Conservation (phyloP, 1,284 basidiomycete species). For the Ganoderma meredithae region DNA sequence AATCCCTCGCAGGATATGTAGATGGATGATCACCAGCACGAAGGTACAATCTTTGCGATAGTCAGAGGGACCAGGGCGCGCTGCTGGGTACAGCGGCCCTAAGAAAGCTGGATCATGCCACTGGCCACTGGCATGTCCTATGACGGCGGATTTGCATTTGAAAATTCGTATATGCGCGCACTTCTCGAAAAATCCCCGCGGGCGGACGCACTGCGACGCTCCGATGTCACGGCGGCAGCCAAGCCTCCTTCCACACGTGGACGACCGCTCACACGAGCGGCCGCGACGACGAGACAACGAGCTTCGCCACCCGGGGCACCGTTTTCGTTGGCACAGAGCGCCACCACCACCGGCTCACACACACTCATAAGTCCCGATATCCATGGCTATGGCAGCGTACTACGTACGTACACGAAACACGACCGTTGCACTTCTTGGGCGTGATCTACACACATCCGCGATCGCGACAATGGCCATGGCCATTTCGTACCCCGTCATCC, state of each 20-base stretch:
- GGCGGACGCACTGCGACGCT: not conserved
- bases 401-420: not conserved
- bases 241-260: not conserved
- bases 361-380: not conserved
- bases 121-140: not conserved
- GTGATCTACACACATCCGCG: not conserved
- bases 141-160: not conserved
- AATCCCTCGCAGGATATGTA: not conserved
- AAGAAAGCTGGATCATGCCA: not conserved
- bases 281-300: not conserved
- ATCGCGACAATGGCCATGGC: no score
- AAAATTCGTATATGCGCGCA: not conserved
- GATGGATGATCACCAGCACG: not conserved
- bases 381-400: not conserved
- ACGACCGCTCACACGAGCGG: not conserved
- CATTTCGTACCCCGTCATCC: no score
- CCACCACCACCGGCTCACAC: not conserved
- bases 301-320: not conserved
- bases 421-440: not conserved
- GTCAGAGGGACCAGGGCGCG: not conserved
- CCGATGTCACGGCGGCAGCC: constrained; percentile 1
- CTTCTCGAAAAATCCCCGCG: not conserved
- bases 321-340: not conserved
- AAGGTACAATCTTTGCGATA: not conserved
- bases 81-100: not conserved